These are phyloP conservation scores for Hypoxylon sp. DNA, from an alignment of 2,329 filamentous ascomycete genomes.

Conservation along the genomic window DNA sequence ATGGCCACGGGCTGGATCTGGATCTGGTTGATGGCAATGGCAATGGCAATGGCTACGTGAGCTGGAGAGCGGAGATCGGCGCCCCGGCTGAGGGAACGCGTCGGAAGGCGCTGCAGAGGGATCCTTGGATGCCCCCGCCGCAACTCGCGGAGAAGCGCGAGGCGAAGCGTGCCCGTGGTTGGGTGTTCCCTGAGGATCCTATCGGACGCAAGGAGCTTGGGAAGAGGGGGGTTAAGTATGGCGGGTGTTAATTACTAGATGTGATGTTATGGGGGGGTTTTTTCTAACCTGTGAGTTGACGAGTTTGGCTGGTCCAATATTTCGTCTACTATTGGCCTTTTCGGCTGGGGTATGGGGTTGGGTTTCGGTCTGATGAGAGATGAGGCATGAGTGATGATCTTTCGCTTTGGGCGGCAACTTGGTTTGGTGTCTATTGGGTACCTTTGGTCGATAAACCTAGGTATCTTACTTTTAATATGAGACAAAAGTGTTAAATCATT, in stretches of 20 bases:
- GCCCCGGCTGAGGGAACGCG: conserved; percentile 77
- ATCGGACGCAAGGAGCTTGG: conserved; percentile 76
- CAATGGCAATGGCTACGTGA: conserved; percentile 61
- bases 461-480: conserved; percentile 15
- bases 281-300: too few relatives aligned
- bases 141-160: conserved; percentile 79
- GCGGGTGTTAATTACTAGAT: conserved; percentile 48
- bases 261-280: too few relatives aligned
- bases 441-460: too few relatives aligned
- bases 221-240: conserved; percentile 69
- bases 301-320: conserved; percentile 23
- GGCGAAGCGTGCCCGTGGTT: conserved; percentile 76
- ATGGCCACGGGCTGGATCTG: conserved; percentile 67
- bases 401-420: neutral
- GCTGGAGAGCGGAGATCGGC: conserved; percentile 77
- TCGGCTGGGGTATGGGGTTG: neutral
- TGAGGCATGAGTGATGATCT: conserved; percentile 30
- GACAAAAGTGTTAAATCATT: conserved; percentile 20
- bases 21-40: neutral
- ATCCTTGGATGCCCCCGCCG: conserved; percentile 78
- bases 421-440: neutral
- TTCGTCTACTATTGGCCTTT: neutral
- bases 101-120: conserved; percentile 73
- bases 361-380: conserved; percentile 30
- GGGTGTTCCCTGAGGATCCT: conserved; percentile 79